phyloP scores from a whole-genome alignment of 176 grass and related monocot genomes.

The Oryza nivara region DNA sequence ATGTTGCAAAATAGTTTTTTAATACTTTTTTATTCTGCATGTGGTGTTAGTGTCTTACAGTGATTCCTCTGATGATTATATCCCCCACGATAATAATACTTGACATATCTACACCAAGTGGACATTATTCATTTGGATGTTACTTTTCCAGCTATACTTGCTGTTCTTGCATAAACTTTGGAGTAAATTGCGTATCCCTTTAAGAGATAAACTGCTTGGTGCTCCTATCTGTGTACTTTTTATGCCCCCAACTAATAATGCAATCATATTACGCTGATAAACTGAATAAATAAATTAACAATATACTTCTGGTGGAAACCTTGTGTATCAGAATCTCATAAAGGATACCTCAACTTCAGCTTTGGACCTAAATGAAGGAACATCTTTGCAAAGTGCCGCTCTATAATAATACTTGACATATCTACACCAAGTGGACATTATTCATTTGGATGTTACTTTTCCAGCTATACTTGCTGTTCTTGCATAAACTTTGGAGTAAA shows the following conservation, averaged over 20 bases:
- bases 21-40: conserved; percentile 5
- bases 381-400: conserved; percentile 64
- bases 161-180: conserved; percentile 22
- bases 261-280: conserved; percentile 19
- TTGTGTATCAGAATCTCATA: conserved; percentile 59
- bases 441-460: too few relatives aligned
- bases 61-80: conserved; percentile 2
- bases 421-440: too few relatives aligned
- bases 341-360: conserved; percentile 49
- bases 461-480: too few relatives aligned
- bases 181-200: not conserved
- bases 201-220: not conserved
- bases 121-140: conserved; percentile 13
- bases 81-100: conserved; percentile 8
- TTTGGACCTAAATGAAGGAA: conserved; percentile 57
- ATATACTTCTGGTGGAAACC: conserved; percentile 36
- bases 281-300: conserved; percentile 27
- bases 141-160: conserved; percentile 11
- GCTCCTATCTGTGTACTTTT: not conserved
- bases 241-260: not conserved
- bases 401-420: too few relatives aligned
- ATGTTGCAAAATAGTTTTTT: conserved; percentile 18
- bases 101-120: not conserved
- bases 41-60: not conserved
- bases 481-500: too few relatives aligned